Evolutionary conservation across 2,329 filamentous ascomycete genomes (phyloP), one percentile per base, ranked within the genome.

Genomic region (Talaromyces sp.): DNA sequence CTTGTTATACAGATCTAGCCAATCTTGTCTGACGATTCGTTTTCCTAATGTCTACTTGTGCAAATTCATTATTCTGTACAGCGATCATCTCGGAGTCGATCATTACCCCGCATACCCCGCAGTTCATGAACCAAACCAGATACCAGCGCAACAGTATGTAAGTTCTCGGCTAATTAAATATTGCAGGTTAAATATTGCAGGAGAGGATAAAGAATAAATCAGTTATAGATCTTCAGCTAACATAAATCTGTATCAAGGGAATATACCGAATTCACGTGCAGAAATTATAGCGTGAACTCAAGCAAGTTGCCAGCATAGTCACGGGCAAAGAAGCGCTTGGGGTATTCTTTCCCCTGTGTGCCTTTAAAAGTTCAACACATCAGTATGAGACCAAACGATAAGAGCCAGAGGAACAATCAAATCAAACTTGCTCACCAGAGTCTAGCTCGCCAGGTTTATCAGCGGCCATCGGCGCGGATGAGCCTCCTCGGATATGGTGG

Each of bases 321-420:
- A 52, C 82, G 76, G 1, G 82, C 83, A 66, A 87, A 87, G 66
- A 87, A 87, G 13, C 85, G 74, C 32, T 70, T 74, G 0, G 84
- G 84, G 61, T 85, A 86, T 65, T 86, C 84, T 1, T 79, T 77
- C 0, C 82, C 83, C 61, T 82, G 73, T 0, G 74, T 69, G 2
- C 82, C 78, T 80, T 45, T n/a, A 3, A 37, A 24, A 27, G 16
- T 17, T 5, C 3, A 41, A 17, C 9, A 2, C 8, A 39, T 17
- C 6, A 41, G 5, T 20, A 13, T 14, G 39, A 27, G 3, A 24
- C 27, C 7, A 13, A 39, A 39, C 4, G 2, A 11, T n/a, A 20
- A 16, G 24, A 41, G 5, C 14, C 24, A 3, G 5, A 42, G 24
- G 24, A 13, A 42, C 24, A 35, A 32, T 32, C n/a, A n/a, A n/a